Evolutionary conservation across 495 filamentous ascomycete species (phyloP).

Genomic region (Daldinia decipiens): DNA sequence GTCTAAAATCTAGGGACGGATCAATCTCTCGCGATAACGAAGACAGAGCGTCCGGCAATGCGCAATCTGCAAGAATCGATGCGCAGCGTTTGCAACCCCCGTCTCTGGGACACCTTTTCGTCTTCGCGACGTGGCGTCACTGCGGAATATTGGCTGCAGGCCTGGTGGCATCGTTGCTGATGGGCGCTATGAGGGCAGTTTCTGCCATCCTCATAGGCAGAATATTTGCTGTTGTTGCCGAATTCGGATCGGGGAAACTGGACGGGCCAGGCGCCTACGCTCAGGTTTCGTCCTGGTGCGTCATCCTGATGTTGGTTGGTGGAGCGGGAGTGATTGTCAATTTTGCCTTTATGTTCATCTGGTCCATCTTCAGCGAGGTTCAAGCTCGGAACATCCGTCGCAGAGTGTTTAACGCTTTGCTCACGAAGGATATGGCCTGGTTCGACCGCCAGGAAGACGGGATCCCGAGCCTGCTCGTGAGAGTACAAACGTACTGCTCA

Average conservation of each 20-base stretch:
- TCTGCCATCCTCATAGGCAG: constrained; percentile 78
- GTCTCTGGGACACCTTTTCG: constrained; percentile 66
- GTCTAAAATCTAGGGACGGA: constrained; percentile 8
- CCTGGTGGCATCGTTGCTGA: constrained; percentile 65
- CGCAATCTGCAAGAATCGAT: neutral
- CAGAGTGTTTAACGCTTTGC: constrained; percentile 71
- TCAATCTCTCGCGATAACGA: neutral
- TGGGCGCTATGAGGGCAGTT: constrained; percentile 70
- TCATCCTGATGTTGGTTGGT: constrained; percentile 70
- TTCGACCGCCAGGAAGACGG: constrained; percentile 80
- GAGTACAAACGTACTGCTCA: constrained; percentile 75
- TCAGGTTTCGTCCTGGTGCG: constrained; percentile 66
- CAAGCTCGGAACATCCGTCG: constrained; percentile 74
- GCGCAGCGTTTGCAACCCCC: constrained; percentile 15
- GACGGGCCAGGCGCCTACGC: constrained; percentile 60
- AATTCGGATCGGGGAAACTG: constrained; percentile 68
- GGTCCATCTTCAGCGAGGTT: constrained; percentile 81
- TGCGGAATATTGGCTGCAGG: constrained; percentile 59
- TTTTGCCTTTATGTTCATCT: constrained; percentile 70
- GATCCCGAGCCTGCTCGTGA: constrained; percentile 73
- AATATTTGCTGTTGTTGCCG: constrained; percentile 76
- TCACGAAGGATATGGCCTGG: constrained; percentile 82
- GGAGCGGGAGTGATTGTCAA: constrained; percentile 71
- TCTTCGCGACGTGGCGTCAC: constrained; percentile 75
- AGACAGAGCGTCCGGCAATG: neutral